These are phyloP conservation scores for Carex pumila DNA, from an alignment of 176 grass and related monocot species.

Conservation along the genomic window DNA sequence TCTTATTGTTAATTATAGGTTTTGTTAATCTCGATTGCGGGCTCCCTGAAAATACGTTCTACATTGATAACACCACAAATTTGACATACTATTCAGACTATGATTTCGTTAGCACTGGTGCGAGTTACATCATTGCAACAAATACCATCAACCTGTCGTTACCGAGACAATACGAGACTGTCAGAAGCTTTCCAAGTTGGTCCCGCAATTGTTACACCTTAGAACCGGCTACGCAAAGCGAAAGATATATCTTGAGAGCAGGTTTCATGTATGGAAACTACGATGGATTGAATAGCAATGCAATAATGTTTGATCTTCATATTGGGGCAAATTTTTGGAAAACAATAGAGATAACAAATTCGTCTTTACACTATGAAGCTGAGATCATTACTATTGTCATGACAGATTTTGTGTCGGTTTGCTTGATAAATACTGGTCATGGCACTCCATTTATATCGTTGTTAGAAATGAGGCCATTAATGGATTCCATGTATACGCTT, in stretches of 20 bases:
- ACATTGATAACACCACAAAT: slow-evolving; percentile 8
- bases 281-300: slow-evolving; percentile 7
- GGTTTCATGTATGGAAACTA: slow-evolving; percentile 24
- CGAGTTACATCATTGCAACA: slow-evolving; percentile 1
- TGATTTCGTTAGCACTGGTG: background rate
- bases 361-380: background rate
- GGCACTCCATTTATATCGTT: slow-evolving; percentile 30
- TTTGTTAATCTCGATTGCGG: slow-evolving; percentile 27
- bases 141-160: background rate
- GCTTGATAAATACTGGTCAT: slow-evolving; percentile 10
- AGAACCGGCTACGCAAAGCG: background rate
- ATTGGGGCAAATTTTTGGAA: slow-evolving; percentile 1
- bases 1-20: slow-evolving; percentile 16
- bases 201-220: slow-evolving; percentile 23
- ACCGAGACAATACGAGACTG: slow-evolving; percentile 2
- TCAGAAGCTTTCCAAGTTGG: slow-evolving; percentile 26
- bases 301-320: slow-evolving; percentile 21
- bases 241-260: slow-evolving; percentile 22
- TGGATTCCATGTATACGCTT: background rate
- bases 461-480: slow-evolving; percentile 29
- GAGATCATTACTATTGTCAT: slow-evolving; percentile 10
- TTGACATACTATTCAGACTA: slow-evolving; percentile 24
- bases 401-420: slow-evolving; percentile 11
- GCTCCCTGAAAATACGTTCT: background rate
- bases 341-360: background rate